Conservation (phyloP, 2,329 filamentous ascomycete species). For the Aspergillus felis region DNA sequence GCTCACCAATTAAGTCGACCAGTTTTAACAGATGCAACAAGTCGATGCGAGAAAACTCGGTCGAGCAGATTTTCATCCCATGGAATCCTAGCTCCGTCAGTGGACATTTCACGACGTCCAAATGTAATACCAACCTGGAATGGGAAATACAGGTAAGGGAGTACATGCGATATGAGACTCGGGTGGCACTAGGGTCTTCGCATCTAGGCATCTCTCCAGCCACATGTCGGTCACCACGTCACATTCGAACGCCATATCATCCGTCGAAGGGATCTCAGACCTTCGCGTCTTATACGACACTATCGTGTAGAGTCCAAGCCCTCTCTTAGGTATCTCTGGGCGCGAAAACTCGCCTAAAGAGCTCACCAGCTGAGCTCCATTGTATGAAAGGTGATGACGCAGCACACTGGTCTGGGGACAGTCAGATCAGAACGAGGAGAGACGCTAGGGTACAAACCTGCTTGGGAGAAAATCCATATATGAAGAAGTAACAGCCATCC, state of each 20-base stretch:
- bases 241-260: constrained; percentile 41
- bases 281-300: constrained; percentile 36
- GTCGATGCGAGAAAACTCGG: constrained; percentile 79
- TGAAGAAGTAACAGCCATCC: constrained; percentile 53
- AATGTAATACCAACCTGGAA: constrained; percentile 45
- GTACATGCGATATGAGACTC: constrained; percentile 67
- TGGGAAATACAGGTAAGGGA: constrained; percentile 68
- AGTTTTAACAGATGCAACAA: constrained; percentile 78
- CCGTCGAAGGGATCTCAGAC: constrained; percentile 33
- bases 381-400: constrained; percentile 38
- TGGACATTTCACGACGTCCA: not conserved
- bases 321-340: constrained; percentile 31
- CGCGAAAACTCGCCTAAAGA: constrained; percentile 32
- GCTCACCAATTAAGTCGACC: constrained; percentile 64
- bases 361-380: constrained; percentile 38
- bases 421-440: constrained; percentile 9
- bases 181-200: constrained; percentile 67
- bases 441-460: constrained; percentile 43
- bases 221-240: constrained; percentile 81
- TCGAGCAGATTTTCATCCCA: constrained; percentile 70
- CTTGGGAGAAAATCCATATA: constrained; percentile 56
- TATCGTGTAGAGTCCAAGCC: constrained; percentile 35
- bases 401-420: constrained; percentile 31
- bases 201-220: constrained; percentile 81
- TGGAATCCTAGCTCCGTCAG: constrained; percentile 54